These are phyloP conservation scores for Xylariaceae sp. DNA, from an alignment of 2,329 filamentous ascomycete genomes.

Conservation along the genomic window DNA sequence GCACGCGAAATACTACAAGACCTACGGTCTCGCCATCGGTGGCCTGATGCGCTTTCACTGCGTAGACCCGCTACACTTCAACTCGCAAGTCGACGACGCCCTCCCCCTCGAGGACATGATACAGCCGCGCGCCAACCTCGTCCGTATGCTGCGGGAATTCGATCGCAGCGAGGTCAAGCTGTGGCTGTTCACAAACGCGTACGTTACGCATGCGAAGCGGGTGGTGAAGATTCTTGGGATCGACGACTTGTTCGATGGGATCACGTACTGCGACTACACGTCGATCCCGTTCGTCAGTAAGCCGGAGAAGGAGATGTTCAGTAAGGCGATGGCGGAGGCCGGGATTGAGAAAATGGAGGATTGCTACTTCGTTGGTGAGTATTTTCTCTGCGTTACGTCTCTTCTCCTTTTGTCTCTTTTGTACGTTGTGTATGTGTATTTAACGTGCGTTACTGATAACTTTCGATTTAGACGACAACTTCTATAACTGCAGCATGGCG, in stretches of 20 bases:
- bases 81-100: slow-evolving; percentile 15
- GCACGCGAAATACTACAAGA: slow-evolving; percentile 12
- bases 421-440: neutral
- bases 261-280: slow-evolving; percentile 16
- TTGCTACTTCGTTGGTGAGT: slow-evolving; percentile 17
- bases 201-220: slow-evolving; percentile 14
- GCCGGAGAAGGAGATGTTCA: slow-evolving; percentile 15
- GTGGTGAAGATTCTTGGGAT: slow-evolving; percentile 12
- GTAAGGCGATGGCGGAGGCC: slow-evolving; percentile 16
- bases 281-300: slow-evolving; percentile 16
- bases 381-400: neutral
- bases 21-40: slow-evolving; percentile 12
- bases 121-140: slow-evolving; percentile 4
- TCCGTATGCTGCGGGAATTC: slow-evolving; percentile 11
- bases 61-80: slow-evolving; percentile 16
- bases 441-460: neutral
- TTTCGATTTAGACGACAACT: slow-evolving; percentile 11
- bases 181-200: slow-evolving; percentile 17
- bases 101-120: slow-evolving; percentile 12
- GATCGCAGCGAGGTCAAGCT: slow-evolving; percentile 11
- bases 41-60: slow-evolving; percentile 12
- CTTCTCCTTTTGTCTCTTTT: neutral
- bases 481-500: slow-evolving; percentile 13
- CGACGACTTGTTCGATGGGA: slow-evolving; percentile 15
- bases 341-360: slow-evolving; percentile 14